Percentiles rank a stretch among this genome's conserved stretches.
These are phyloP conservation scores for Phialophora verrucosa DNA, from an alignment of 2,329 filamentous ascomycete species.

Conservation along the genomic window DNA sequence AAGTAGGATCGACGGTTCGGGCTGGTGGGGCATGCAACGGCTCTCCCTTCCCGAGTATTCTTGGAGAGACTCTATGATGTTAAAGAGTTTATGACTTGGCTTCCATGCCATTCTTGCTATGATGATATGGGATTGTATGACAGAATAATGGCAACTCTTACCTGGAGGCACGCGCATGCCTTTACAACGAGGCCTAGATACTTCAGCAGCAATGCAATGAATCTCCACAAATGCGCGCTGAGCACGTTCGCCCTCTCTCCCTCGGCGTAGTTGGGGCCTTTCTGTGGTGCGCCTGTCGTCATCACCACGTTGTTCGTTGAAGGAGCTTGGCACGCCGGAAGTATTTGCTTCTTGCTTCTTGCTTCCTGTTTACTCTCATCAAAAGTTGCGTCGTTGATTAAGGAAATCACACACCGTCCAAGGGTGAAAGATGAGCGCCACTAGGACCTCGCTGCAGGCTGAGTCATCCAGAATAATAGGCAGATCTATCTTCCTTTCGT, in stretches of 20 bases:
- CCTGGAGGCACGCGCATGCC: constrained; percentile 12
- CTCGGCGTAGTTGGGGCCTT: neutral
- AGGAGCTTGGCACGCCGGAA: neutral
- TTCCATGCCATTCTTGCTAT: constrained; percentile 25
- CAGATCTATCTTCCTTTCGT: constrained; percentile 5
- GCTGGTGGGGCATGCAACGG: neutral
- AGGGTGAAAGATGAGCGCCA: neutral
- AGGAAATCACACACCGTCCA: neutral
- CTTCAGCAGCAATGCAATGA: constrained; percentile 35
- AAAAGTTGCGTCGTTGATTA: neutral
- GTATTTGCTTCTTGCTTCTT: neutral
- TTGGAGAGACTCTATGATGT: constrained; percentile 28
- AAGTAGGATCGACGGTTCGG: neutral
- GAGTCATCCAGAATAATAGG: constrained; percentile 9
- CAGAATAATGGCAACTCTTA: constrained; percentile 27
- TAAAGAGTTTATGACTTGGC: constrained; percentile 36
- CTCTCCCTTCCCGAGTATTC: constrained; percentile 1
- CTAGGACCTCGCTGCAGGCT: neutral
- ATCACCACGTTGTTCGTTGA: neutral
- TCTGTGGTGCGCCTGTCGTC: neutral
- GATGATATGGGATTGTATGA: constrained; percentile 37
- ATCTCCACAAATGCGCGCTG: neutral
- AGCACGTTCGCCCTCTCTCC: neutral
- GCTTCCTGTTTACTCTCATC: neutral
- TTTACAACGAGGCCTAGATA: constrained; percentile 25